Conservation (phyloP, 805 yeast genomes). For the Maudiozyma saulgeensis region DNA sequence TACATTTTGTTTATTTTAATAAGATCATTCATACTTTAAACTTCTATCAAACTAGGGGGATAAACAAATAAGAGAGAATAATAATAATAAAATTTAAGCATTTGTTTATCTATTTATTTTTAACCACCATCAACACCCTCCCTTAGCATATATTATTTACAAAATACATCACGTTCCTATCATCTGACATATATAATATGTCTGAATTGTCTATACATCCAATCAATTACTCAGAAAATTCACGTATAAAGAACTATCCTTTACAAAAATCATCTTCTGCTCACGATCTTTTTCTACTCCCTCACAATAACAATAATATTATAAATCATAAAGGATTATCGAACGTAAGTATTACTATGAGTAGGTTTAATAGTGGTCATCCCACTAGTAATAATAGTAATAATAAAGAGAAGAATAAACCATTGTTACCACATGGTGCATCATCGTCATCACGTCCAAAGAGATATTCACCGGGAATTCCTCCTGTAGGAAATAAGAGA, state of each 20-base stretch:
- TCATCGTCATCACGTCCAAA: not conserved
- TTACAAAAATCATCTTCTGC: not conserved
- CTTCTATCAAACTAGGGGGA: no score
- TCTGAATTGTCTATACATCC: slow-evolving; percentile 3
- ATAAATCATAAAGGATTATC: not conserved
- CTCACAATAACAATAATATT: not conserved
- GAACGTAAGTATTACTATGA: not conserved
- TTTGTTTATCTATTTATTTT: no score
- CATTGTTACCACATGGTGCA: not conserved
- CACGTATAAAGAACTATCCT: not conserved
- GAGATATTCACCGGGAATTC: no score
- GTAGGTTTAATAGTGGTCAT: not conserved
- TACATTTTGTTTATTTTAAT: no score
- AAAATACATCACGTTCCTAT: no score
- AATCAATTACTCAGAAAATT: not conserved
- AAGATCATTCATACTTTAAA: no score
- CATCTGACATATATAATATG: slow-evolving; percentile 1
- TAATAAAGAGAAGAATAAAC: not conserved
- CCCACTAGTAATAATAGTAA: not conserved
- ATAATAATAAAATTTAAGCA: no score
- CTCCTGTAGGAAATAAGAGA: slow-evolving; percentile 10
- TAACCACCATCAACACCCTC: no score
- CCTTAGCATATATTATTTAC: no score
- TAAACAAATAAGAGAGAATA: no score
- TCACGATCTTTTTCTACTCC: not conserved